Evolutionary conservation across 495 filamentous ascomycete genomes (phyloP).

Genomic region (Hypoxylon fragiforme): DNA sequence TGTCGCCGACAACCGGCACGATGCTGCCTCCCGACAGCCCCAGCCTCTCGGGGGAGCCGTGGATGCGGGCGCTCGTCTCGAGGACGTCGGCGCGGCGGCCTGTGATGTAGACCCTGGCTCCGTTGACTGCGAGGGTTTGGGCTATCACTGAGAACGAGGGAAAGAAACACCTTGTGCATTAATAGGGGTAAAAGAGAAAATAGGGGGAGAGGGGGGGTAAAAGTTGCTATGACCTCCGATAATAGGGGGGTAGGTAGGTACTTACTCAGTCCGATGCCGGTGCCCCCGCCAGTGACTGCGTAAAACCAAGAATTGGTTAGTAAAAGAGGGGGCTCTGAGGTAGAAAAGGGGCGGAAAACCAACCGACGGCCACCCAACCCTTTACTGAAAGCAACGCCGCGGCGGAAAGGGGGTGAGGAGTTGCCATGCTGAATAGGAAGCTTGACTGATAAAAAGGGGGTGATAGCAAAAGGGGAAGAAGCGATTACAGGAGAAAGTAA

Average conservation of each 20-base stretch:
- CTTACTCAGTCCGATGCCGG: constrained; percentile 57
- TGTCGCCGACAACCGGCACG: constrained; percentile 68
- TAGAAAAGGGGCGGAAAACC: constrained; percentile 13
- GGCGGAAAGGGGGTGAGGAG: constrained; percentile 37
- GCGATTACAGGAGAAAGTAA: neutral
- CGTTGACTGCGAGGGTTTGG: constrained; percentile 75
- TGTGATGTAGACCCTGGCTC: constrained; percentile 82
- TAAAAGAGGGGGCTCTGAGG: constrained; percentile 7
- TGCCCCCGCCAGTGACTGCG: constrained; percentile 60
- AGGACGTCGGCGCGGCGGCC: constrained; percentile 66
- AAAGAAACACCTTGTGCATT: too few species aligned
- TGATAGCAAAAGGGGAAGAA: neutral
- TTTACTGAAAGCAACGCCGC: constrained; percentile 31
- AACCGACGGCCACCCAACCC: constrained; percentile 35
- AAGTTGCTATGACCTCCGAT: neutral
- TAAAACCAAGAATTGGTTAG: neutral
- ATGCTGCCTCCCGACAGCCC: constrained; percentile 40
- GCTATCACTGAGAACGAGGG: constrained; percentile 67
- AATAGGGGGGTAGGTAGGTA: neutral
- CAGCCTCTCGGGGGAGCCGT: constrained; percentile 41
- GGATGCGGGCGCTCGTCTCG: constrained; percentile 48
- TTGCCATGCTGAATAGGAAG: constrained; percentile 18
- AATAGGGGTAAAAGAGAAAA: neutral
- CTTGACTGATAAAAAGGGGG: neutral
- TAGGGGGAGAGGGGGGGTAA: neutral